Percentiles rank a stretch among this genome's conserved stretches.
phyloP scores from a whole-genome alignment of 768 basidiomycete genomes.

The Naganishia antarctica region DNA sequence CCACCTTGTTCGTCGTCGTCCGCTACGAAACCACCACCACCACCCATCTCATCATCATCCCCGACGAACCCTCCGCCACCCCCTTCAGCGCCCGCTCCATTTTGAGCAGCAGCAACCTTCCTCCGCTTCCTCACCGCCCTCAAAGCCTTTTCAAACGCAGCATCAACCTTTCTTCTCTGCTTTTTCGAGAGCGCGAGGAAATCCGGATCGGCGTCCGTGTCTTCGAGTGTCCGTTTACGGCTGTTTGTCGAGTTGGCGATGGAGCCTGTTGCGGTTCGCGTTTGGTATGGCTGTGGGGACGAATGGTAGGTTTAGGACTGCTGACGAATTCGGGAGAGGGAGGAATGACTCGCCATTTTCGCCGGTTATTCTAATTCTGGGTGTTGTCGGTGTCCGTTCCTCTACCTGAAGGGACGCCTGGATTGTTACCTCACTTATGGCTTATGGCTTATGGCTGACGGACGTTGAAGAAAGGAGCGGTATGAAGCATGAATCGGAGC shows the following conservation, averaged over 20 bases:
- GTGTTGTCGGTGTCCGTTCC: no score
- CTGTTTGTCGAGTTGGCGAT: not conserved
- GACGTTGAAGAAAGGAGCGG: no score
- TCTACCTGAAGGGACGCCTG: no score
- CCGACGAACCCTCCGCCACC: not conserved
- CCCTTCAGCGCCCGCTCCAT: not conserved
- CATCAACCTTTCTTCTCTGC: constrained; percentile 37
- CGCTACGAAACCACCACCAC: constrained; percentile 24
- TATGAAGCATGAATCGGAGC: not conserved
- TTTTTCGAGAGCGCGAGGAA: constrained; percentile 37
- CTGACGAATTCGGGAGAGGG: not conserved
- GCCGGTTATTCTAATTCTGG: no score
- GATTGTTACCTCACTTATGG: no score
- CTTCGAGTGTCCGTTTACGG: not conserved
- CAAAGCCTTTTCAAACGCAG: constrained; percentile 38
- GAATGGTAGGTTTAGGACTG: not conserved
- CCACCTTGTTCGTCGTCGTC: constrained; percentile 30
- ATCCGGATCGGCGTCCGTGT: constrained; percentile 39
- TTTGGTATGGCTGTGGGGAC: not conserved
- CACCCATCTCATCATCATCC: constrained; percentile 11
- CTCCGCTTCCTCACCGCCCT: constrained; percentile 32
- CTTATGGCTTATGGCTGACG: no score
- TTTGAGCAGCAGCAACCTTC: constrained; percentile 2
- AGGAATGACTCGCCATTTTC: not conserved
- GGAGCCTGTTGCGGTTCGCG: constrained; percentile 5